Evolutionary conservation across 1,284 basidiomycete species (phyloP).

Genomic region (Ceratobasidium sp.): DNA sequence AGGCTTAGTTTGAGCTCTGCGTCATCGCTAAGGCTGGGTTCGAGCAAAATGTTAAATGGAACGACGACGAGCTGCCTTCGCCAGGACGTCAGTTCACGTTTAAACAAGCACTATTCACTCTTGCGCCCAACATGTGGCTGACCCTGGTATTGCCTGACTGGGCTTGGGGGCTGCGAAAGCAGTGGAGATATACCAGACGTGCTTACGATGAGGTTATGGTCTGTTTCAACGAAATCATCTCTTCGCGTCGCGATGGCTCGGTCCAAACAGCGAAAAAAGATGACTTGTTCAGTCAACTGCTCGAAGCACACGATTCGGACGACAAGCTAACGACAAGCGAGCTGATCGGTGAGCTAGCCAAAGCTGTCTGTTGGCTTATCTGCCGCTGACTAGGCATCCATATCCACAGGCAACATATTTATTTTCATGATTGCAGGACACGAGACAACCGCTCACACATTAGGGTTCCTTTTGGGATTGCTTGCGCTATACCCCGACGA

Average conservation of each 20-base stretch:
- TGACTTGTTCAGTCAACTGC: conserved; percentile 14
- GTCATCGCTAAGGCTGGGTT: conserved; percentile 47
- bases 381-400: neutral
- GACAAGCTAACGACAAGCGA: conserved; percentile 12
- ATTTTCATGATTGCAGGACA: conserved; percentile 47
- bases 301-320: conserved; percentile 10
- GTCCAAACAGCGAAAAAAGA: neutral
- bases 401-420: conserved; percentile 13
- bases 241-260: neutral
- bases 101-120: conserved; percentile 16
- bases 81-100: conserved; percentile 34
- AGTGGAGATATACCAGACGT: neutral
- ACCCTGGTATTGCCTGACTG: conserved; percentile 11
- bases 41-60: conserved; percentile 43
- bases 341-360: neutral
- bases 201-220: conserved; percentile 7
- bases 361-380: neutral
- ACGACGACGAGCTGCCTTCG: conserved; percentile 10
- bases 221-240: conserved; percentile 12
- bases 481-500: conserved; percentile 35
- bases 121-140: neutral
- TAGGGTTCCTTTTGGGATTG: conserved; percentile 25
- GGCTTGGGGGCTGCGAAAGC: conserved; percentile 8
- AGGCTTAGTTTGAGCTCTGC: conserved; percentile 36
- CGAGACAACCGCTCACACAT: conserved; percentile 46